Evolutionary conservation across 2,329 filamentous ascomycete genomes (phyloP).

Genomic region (Cytospora piceae): DNA sequence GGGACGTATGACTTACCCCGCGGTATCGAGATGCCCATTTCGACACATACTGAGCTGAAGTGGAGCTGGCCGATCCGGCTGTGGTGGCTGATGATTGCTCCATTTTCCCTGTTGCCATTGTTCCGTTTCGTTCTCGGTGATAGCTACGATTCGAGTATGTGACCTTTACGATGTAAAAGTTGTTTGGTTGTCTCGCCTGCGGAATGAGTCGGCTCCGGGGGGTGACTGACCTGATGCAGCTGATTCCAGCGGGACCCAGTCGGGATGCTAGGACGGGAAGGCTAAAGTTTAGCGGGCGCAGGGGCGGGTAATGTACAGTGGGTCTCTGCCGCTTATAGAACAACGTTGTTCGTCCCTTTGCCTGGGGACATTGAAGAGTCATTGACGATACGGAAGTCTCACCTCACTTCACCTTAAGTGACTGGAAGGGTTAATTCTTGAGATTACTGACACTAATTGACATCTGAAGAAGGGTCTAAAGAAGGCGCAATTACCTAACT

Average conservation of each 20-base stretch:
- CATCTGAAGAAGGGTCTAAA: too few species aligned
- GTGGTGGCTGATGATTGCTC: constrained; percentile 33
- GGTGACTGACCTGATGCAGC: not conserved
- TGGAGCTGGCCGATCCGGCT: constrained; percentile 32
- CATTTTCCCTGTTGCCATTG: constrained; percentile 45
- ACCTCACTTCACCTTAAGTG: too few species aligned
- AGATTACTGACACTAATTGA: too few species aligned
- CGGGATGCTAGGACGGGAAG: not conserved
- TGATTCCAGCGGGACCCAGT: not conserved
- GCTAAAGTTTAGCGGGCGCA: not conserved
- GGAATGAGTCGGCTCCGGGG: not conserved
- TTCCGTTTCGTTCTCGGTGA: not conserved
- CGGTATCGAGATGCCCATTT: constrained; percentile 65
- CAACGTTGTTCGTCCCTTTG: too few species aligned
- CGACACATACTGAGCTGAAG: constrained; percentile 49
- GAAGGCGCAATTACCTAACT: too few species aligned
- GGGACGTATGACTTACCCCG: constrained; percentile 52
- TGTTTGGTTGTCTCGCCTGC: not conserved
- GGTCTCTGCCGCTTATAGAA: not conserved
- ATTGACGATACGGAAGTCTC: too few species aligned
- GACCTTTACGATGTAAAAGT: not conserved
- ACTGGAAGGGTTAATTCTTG: too few species aligned
- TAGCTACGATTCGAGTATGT: not conserved
- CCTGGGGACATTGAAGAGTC: too few species aligned
- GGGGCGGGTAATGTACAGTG: not conserved